Base-by-base conservation (phyloP, 1,139 yeast genomes). In the Debaryomycetaceae sp. region DNA sequence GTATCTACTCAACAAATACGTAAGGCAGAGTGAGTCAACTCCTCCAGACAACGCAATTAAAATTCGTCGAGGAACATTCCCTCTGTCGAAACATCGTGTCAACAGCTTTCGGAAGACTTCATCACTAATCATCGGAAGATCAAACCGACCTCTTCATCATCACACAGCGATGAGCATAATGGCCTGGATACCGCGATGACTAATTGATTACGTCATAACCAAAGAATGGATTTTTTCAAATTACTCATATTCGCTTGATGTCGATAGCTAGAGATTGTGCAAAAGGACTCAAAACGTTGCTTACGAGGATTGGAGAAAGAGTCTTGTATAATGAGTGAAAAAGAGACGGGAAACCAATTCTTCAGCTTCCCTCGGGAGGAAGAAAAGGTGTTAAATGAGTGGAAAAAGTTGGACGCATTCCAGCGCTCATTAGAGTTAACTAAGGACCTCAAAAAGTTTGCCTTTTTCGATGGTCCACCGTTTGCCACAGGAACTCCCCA, bases 401-500 rank as follows among this genome's bases (percentile, higher is more conserved):
- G 99, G 99, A 80, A 85, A 45, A 95, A 90, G 50, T 78, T 88
- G 56, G 87, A 90, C 65, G 99, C 99, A 20, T 95, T 95, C 75
- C 90, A 89, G 54, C 85, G 88, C 43, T 83, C 96, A 38, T 66
- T 90, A 53, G 84, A 90, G 65, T 75, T 90, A 54, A 87, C 96
- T 42, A 78, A 91, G 64, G 98, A 81, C 48, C 80, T 84, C 54
- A 95, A 96, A 36, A 86, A 85, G 46, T 93, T 91, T 66, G 82
- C 97, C 39, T 93, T 93, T 66, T 95, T 88, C 62, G 99, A 93
- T 68, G 99, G 99, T 33, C 99, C 99, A 9, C 99, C 99, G 54
- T 93, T 93, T 68, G 99, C 99, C 47, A 93, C 99, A 5, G 98
- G 99, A 63, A 88, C 97, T 36, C 99, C 99, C 40, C 99, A 93